Percentiles rank a stretch among this genome's conserved stretches.
Conservation (phyloP, 148 eudicot genomes). For the Vaccinium corymbosum region DNA sequence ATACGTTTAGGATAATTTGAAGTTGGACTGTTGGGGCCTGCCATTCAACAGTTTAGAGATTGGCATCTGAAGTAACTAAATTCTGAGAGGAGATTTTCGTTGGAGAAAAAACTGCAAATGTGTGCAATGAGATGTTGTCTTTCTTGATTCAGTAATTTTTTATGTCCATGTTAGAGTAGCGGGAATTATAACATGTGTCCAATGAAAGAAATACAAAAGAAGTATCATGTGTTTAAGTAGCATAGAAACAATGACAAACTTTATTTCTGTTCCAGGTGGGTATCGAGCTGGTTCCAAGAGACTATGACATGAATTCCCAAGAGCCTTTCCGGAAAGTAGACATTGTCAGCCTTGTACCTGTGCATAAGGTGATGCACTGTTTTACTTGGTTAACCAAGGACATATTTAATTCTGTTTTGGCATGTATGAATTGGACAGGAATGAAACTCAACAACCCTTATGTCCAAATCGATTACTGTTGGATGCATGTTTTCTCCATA, state of each 20-base stretch:
- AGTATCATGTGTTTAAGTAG: neutral
- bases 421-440: neutral
- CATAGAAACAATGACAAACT: neutral
- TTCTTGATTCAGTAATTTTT: neutral
- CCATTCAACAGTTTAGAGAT: conserved; percentile 6
- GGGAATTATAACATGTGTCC: neutral
- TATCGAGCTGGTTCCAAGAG: conserved; percentile 91
- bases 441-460: neutral
- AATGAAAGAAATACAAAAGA: neutral
- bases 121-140: no score
- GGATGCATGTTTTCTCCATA: neutral
- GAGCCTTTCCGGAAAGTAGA: conserved; percentile 76
- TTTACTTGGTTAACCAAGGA: conserved; percentile 10
- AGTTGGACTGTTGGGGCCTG: conserved; percentile 9
- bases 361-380: conserved; percentile 75
- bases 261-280: conserved; percentile 60
- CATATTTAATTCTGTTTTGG: conserved; percentile 7
- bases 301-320: conserved; percentile 90
- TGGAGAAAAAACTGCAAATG: conserved; percentile 5
- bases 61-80: neutral
- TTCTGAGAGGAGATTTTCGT: neutral
- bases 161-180: neutral
- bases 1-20: neutral
- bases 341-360: conserved; percentile 82
- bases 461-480: neutral